Evolutionary conservation across 2,329 filamentous ascomycete species (phyloP), one percentile per base, ranked within the genome.

Genomic region (Leptographium procerum): DNA sequence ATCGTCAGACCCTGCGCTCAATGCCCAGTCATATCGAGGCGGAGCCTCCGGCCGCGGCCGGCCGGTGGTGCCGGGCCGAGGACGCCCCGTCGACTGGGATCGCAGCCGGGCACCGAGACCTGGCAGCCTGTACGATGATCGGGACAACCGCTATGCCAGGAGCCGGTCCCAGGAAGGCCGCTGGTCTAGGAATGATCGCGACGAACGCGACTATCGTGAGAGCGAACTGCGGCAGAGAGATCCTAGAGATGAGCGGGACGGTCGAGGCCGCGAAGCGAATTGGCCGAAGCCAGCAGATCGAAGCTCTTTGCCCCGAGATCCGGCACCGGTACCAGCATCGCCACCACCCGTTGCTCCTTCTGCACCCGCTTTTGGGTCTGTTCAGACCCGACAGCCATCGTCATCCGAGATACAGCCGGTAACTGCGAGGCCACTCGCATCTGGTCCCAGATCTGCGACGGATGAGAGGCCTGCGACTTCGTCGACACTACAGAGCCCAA

Each of bases 131-230:
- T 83, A 82, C 62, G 82, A 85, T 59, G 86, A 86, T 50, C 76
- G 58, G 6, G 77, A 88, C 60, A 78, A 81, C 14, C 87, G 87
- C 64, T 72, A 77, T 57, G 80, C 79, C 22, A 76, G 86, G 65
- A 85, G 83, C 65, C 79, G 85, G 62, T 87, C 85, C 62, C 81
- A 85, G 65, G 83, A 85, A 66, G 81, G 83, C 59, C 80, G 80
- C 36, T 82, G 79, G 77, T 73, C 68, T 24, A 75, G 80, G 1
- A 60, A 60, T 52, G 80, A 83, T 8, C 73, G 69, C 57, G 73
- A 75, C 61, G 79, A 82, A 13, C 78, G 80, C 45, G 79, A 82
- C 50, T 67, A 67, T 52, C 69, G 53, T 10, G 52, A 54, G 13
- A 33, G 22, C 33, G 73, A 75, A 56, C 62, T 45, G 63, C 66